A percentile compares a stretch with the other conserved stretches of the same genome.
These are phyloP conservation scores for Nicotiana paniculata DNA, from an alignment of 257 asterid genomes.

Conservation along the genomic window DNA sequence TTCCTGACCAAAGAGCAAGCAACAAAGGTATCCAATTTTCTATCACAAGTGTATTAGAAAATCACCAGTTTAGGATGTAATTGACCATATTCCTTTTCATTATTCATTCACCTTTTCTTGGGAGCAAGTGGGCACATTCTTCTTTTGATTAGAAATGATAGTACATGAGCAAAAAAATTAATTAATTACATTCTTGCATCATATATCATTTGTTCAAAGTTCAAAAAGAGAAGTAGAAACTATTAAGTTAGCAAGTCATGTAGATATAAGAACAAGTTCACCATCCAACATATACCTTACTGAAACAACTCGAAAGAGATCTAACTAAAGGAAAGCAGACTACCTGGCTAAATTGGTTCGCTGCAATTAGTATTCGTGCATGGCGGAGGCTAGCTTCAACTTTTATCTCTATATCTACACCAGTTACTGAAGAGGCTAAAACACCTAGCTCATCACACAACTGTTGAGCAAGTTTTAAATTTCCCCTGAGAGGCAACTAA, in stretches of 20 bases:
- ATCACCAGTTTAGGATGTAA: background rate
- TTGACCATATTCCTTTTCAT: background rate
- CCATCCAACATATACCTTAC: background rate
- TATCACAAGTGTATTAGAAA: background rate
- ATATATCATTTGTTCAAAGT: background rate
- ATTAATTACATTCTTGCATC: background rate
- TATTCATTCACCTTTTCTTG: background rate
- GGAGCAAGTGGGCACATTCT: background rate
- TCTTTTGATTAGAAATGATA: background rate
- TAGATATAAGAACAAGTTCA: background rate
- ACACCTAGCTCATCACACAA: conserved; percentile 80
- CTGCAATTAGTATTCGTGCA: conserved; percentile 92
- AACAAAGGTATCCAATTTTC: background rate
- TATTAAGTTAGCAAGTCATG: background rate
- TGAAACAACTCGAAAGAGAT: background rate
- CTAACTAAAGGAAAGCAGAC: background rate
- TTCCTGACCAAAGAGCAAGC: background rate
- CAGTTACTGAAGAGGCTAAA: conserved; percentile 80
- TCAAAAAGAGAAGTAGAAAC: background rate
- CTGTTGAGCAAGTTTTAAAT: conserved; percentile 70
- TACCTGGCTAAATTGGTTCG: conserved; percentile 86
- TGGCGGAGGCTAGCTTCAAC: conserved; percentile 79
- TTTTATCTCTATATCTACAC: conserved; percentile 94
- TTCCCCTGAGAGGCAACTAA: conserved; percentile 52
- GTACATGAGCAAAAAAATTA: background rate